Conservation (phyloP, 1,284 basidiomycete species). For the Peniophora sp. region DNA sequence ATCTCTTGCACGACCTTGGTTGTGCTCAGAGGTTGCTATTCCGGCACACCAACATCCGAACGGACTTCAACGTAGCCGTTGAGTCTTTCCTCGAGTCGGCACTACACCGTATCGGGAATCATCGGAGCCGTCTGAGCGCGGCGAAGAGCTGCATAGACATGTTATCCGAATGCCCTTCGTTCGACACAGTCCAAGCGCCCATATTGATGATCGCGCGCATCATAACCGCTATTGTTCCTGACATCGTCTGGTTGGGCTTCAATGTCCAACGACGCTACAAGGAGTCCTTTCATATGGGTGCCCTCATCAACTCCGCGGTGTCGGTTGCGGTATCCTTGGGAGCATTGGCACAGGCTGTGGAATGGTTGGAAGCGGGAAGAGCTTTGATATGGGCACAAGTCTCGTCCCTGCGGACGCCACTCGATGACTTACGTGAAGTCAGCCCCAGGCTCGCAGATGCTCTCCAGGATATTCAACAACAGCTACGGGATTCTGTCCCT, state of each 20-base stretch:
- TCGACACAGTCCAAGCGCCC: background rate
- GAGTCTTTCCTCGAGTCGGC: no score
- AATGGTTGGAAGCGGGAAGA: background rate
- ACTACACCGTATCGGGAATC: no score
- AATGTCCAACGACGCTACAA: background rate
- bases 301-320: background rate
- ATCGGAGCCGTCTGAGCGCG: no score
- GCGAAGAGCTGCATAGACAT: no score
- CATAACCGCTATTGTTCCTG: background rate
- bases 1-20: no score
- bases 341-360: background rate
- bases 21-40: no score
- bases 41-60: no score
- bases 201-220: background rate
- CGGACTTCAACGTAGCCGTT: no score
- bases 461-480: no score
- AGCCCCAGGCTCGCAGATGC: background rate
- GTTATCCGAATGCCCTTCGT: background rate
- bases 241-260: background rate
- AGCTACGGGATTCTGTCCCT: background rate
- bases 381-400: background rate
- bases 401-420: background rate
- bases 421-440: background rate
- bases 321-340: background rate
- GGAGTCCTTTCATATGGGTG: background rate